Base-by-base conservation (phyloP, 768 basidiomycete species). In the Suillus bovinus region DNA sequence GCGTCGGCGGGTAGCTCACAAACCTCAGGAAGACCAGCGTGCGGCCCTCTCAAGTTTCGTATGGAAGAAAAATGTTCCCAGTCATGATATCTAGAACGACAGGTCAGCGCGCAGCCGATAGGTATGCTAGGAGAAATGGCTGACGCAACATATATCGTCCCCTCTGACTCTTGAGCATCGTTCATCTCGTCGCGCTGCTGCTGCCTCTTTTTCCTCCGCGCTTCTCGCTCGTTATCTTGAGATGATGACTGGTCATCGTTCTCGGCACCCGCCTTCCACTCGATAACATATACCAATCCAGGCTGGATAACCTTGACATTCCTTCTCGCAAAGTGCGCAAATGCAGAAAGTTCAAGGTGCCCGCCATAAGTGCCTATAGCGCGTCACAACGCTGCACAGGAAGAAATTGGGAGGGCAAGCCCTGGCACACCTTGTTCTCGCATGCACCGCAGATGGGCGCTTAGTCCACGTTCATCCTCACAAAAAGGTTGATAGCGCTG, bases 51-150 rank as follows among this genome's bases (percentile, higher is more conserved):
- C 59, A 94, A 77, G 73, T 93, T 95, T 52, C 94, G 89, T 62
- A 96, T 91, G n/a, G 90, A 92, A 14, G 91, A 94, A 70, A 95
- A 96, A 72, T 96, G 94, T 70, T 96, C 94, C 91, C 92, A 95
- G 73, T 94, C 92, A 70, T 95, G 90, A 72, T 94, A 96, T 34
- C 91, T 92, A 69, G 52, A 54, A 53, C 29, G 46, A 31, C 61
- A 61, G 56, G 70, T 66, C 60, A 68, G 58, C 31, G 7, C 49
- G 58, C 47, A 29, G n/a, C 22, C n/a, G n/a, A 55, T 59, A 57
- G 50, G 24, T 58, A 65, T 61, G 61, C 54, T 60, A 58, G 14
- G 39, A n/a, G 59, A 64, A 60, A 42, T 58, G 27, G 89, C 91
- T 73, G 76, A 93, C 90, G 93, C 93, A 62, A 94, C 91, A 77